phyloP scores from a whole-genome alignment of 192 early-diverging fungal genomes.

The Obelidium mucronatum region DNA sequence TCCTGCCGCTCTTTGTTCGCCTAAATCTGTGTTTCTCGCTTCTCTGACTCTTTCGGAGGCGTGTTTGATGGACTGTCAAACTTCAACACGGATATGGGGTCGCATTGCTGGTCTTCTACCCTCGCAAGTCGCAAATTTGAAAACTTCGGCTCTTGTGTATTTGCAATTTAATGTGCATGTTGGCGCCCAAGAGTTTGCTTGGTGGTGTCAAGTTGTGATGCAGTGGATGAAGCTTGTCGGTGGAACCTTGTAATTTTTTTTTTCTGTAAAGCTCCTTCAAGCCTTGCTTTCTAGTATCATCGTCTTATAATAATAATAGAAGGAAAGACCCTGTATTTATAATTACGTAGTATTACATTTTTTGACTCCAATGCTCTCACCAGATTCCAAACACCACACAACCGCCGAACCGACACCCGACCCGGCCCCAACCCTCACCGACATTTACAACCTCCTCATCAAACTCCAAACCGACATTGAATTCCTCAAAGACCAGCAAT shows the following conservation, averaged over 20 bases:
- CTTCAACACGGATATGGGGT: conserved; percentile 12
- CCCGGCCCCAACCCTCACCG: background rate
- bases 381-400: background rate
- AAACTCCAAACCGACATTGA: background rate
- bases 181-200: conserved; percentile 6
- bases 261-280: background rate
- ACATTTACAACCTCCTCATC: background rate
- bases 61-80: conserved; percentile 17
- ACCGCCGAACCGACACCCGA: background rate
- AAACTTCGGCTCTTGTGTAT: conserved; percentile 9
- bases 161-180: conserved; percentile 24
- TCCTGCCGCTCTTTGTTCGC: background rate
- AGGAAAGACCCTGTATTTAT: too few relatives aligned
- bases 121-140: background rate
- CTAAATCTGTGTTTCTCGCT: conserved; percentile 7
- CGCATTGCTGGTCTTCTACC: background rate
- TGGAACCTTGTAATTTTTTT: background rate
- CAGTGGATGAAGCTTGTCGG: conserved; percentile 14
- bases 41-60: conserved; percentile 9
- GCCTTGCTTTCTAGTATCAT: background rate
- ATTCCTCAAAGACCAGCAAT: background rate
- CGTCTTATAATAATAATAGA: background rate
- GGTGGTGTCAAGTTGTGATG: conserved; percentile 12
- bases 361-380: background rate
- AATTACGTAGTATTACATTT: too few relatives aligned